A percentile compares a stretch with the other conserved stretches of the same genome.
Evolutionary conservation across 306 rosid genomes (phyloP).

Genomic region (Cucumis melo): DNA sequence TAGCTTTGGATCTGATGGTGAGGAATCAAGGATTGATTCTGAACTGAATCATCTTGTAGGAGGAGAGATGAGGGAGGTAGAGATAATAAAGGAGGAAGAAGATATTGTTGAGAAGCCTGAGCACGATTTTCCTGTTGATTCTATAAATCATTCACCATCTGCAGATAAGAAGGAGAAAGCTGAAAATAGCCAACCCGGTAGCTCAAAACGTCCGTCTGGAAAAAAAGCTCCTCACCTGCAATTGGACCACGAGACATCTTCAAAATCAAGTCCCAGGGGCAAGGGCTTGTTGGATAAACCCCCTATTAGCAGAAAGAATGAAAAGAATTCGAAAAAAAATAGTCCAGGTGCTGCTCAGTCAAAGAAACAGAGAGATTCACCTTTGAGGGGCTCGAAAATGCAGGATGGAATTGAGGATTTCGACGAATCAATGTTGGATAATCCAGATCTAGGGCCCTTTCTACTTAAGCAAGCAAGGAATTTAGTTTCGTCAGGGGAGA

Average conservation of each 20-base stretch:
- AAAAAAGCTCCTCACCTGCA: constrained; percentile 23
- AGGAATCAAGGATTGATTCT: constrained; percentile 88
- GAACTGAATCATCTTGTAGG: constrained; percentile 85
- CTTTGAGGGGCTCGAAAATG: constrained; percentile 27
- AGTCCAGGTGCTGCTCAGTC: constrained; percentile 10
- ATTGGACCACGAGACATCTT: constrained; percentile 17
- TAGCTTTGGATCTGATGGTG: constrained; percentile 74
- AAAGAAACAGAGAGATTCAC: constrained; percentile 26
- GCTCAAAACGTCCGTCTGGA: constrained; percentile 23
- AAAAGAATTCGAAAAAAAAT: constrained; percentile 34
- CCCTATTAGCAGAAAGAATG: constrained; percentile 30
- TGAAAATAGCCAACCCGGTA: constrained; percentile 30
- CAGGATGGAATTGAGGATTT: constrained; percentile 17
- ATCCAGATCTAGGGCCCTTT: constrained; percentile 51
- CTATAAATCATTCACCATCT: constrained; percentile 31
- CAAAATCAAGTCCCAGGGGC: constrained; percentile 29
- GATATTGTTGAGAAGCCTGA: constrained; percentile 29
- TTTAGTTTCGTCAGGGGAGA: constrained; percentile 53
- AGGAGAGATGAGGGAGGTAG: constrained; percentile 87
- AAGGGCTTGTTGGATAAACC: constrained; percentile 36
- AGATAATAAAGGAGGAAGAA: constrained; percentile 83
- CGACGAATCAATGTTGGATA: constrained; percentile 18
- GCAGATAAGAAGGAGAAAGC: constrained; percentile 30
- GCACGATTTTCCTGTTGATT: constrained; percentile 26
- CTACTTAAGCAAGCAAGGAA: constrained; percentile 83